A percentile compares a stretch with the other conserved stretches of the same genome.
Evolutionary conservation across 805 yeast species (phyloP).

Genomic region (Hanseniaspora thailandica): DNA sequence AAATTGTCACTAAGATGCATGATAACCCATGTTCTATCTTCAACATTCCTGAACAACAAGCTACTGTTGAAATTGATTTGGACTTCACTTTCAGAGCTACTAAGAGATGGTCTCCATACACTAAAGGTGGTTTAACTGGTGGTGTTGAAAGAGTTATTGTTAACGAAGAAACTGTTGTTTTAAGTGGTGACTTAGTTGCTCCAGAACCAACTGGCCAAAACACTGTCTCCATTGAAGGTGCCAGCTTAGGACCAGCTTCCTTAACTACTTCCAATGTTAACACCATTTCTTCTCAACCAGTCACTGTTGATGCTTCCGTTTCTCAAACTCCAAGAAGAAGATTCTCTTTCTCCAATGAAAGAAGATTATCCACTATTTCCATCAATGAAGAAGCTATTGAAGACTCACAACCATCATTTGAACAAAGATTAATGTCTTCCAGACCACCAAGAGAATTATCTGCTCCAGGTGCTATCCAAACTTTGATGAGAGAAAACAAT

Average conservation of each 20-base stretch:
- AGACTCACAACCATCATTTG: constrained; percentile 36
- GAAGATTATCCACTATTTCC: constrained; percentile 30
- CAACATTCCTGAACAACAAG: constrained; percentile 68
- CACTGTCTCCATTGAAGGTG: constrained; percentile 19
- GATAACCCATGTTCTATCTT: constrained; percentile 73
- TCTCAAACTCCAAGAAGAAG: constrained; percentile 36
- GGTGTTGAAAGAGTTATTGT: constrained; percentile 80
- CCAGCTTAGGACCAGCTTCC: constrained; percentile 35
- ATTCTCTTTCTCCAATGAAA: constrained; percentile 41
- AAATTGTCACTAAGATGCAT: constrained; percentile 61
- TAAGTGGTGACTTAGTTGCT: constrained; percentile 67
- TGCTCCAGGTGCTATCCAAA: constrained; percentile 68
- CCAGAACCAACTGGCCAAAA: constrained; percentile 47
- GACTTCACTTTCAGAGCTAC: constrained; percentile 45
- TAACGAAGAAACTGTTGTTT: constrained; percentile 65
- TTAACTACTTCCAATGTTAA: constrained; percentile 26
- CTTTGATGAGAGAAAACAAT: constrained; percentile 68
- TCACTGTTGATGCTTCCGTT: constrained; percentile 25
- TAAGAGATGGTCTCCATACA: constrained; percentile 44
- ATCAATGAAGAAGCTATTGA: constrained; percentile 26
- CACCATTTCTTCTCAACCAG: constrained; percentile 24
- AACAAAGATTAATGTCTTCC: constrained; percentile 47
- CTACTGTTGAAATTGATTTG: constrained; percentile 69
- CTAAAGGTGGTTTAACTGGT: constrained; percentile 50
- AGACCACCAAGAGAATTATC: constrained; percentile 62